Base-by-base conservation (phyloP, 768 basidiomycete species). In the Podaxis sp. region DNA sequence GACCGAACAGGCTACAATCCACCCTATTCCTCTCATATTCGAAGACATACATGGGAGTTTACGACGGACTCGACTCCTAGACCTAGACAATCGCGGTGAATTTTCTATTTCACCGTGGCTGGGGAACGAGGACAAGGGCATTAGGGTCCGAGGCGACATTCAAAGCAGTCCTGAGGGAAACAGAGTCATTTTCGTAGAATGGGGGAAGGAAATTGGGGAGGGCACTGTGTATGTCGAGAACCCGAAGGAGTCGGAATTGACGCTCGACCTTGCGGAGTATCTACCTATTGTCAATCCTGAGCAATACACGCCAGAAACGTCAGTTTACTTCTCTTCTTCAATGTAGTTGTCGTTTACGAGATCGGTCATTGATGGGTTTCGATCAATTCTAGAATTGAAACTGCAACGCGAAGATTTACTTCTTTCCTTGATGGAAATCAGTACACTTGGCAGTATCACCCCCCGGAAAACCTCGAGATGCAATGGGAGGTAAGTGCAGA, bases 391-490 rank as follows among this genome's bases (percentile, higher is more conserved):
- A 59, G 57, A n/a, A 49, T 59, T 19, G 57, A 28, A 24, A 49
- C 26, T 38, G 57, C 57, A 19, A 48, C 46, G 30, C 42, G 57
- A 49, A 33, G 46, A 9, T 59, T 59, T 49, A 49, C 48, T 22
- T 59, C 57, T 36, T 59, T 59, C 30, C 30, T 38, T 9, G 57
- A 59, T 22, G 48, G 26, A 30, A 49, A 59, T 4, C 15, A 49
- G 17, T 59, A 59, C 33, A 33, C 19, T 49, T 59, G 57, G 57
- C 33, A 11, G 46, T 59, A 59, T 24, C 57, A 59, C 17, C 28
- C 57, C 12, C 57, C 57, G 11, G 57, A 59, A 8, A 59, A 59
- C 30, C 57, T 59, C 4, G 57, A 59, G 36, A 59, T 59, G 57
- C 28, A 59, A 49, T 59, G 57, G 57, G 57, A 59, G 33, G 57